phyloP scores from a whole-genome alignment of 164 flowering plant species.

The Santalum album region DNA sequence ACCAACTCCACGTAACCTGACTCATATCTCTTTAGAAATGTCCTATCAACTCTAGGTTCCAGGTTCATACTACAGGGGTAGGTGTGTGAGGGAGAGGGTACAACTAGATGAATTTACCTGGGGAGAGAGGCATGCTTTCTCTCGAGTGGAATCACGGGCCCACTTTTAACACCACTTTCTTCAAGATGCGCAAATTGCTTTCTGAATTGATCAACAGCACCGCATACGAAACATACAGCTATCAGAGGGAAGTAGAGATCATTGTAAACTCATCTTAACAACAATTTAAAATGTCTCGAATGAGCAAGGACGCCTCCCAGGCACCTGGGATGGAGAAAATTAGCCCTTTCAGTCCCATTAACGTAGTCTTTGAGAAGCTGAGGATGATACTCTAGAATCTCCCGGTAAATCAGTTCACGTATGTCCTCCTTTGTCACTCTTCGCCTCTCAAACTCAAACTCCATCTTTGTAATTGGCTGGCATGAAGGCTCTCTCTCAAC shows the following conservation, averaged over 20 bases:
- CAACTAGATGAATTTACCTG: constrained; percentile 34
- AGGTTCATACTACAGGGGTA: no score
- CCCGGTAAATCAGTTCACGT: constrained; percentile 75
- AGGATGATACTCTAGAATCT: constrained; percentile 90
- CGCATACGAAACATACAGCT: constrained; percentile 17
- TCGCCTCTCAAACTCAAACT: constrained; percentile 90
- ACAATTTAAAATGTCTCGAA: constrained; percentile 2
- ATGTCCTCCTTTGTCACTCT: constrained; percentile 84
- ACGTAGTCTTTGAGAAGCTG: constrained; percentile 70
- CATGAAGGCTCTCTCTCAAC: constrained; percentile 89
- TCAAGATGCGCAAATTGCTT: constrained; percentile 90
- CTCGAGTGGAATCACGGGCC: constrained; percentile 60
- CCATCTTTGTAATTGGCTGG: constrained; percentile 78
- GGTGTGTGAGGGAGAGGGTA: not conserved
- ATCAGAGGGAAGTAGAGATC: not conserved
- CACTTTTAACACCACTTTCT: constrained; percentile 74
- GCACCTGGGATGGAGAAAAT: constrained; percentile 87
- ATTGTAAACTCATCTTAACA: not conserved
- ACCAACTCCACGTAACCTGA: no score
- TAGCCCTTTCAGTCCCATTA: constrained; percentile 75
- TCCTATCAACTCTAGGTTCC: no score
- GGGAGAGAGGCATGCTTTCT: constrained; percentile 90
- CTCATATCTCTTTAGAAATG: no score
- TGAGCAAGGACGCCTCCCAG: no score
- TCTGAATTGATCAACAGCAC: constrained; percentile 85